These are phyloP conservation scores for Pisolithus thermaeus DNA, from an alignment of 1,284 basidiomycete species.

Conservation along the genomic window DNA sequence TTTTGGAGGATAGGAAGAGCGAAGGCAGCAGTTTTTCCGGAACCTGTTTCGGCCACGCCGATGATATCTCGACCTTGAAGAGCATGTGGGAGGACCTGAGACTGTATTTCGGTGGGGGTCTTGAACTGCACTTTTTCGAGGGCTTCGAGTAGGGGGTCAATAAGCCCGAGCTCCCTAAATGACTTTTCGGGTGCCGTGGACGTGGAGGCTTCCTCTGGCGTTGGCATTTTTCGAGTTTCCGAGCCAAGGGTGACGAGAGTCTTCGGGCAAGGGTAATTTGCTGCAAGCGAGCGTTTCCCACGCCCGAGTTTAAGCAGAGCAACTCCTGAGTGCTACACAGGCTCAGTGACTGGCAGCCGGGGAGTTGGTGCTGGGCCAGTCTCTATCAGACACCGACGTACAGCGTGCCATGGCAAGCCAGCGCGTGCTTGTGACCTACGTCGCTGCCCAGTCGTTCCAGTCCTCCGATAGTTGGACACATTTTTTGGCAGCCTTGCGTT, in stretches of 20 bases:
- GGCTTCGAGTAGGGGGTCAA: constrained; percentile 84
- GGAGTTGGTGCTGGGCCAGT: no score
- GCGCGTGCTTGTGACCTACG: constrained; percentile 58
- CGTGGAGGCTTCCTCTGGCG: constrained; percentile 55
- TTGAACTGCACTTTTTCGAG: constrained; percentile 82
- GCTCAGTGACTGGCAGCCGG: no score
- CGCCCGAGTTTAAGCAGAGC: neutral
- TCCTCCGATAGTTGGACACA: constrained; percentile 67
- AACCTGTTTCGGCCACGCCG: constrained; percentile 95
- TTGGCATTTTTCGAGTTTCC: constrained; percentile 34
- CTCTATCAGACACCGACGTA: neutral
- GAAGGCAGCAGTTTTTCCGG: constrained; percentile 98
- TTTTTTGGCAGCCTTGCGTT: constrained; percentile 56
- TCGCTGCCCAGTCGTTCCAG: constrained; percentile 56
- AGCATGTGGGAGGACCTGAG: constrained; percentile 85
- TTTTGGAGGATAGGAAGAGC: constrained; percentile 95
- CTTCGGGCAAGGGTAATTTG: neutral
- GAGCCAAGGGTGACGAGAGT: no score
- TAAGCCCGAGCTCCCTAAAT: constrained; percentile 80
- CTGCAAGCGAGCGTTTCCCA: constrained; percentile 3
- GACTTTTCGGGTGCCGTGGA: constrained; percentile 40
- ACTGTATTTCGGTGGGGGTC: constrained; percentile 89
- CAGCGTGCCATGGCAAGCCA: constrained; percentile 24
- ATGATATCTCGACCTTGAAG: constrained; percentile 93
- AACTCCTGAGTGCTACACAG: no score